phyloP scores from a whole-genome alignment of 2,329 filamentous ascomycete species.

The Fusarium keratoplasticum region DNA sequence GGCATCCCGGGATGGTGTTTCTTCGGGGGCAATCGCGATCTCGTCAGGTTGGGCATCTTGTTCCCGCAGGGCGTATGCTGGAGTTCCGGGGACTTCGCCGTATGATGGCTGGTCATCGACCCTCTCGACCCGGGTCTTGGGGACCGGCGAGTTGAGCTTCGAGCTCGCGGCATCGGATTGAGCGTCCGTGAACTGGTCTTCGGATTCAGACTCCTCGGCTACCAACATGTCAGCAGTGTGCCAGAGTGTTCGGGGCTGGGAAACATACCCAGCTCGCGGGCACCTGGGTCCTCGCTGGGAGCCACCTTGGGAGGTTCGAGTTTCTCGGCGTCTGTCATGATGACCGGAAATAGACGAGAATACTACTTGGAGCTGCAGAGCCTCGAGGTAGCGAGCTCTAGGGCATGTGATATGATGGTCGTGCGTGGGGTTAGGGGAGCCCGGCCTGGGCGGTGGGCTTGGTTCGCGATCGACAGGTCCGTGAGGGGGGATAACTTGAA shows the following conservation, averaged over 20 bases:
- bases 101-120: constrained; percentile 64
- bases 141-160: constrained; percentile 62
- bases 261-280: constrained; percentile 67
- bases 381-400: constrained; percentile 7
- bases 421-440: constrained; percentile 32
- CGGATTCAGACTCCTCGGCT: constrained; percentile 70
- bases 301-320: constrained; percentile 49
- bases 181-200: constrained; percentile 78
- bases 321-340: constrained; percentile 47
- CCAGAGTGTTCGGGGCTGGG: background rate
- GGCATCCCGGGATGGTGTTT: constrained; percentile 37
- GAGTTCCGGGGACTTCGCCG: constrained; percentile 71
- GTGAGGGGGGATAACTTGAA: constrained; percentile 10
- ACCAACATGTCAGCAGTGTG: constrained; percentile 39
- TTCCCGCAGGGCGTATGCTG: constrained; percentile 66
- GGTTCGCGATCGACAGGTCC: constrained; percentile 12
- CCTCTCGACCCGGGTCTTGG: constrained; percentile 69
- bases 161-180: constrained; percentile 63
- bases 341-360: constrained; percentile 5
- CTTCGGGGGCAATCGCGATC: constrained; percentile 60
- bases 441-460: constrained; percentile 22
- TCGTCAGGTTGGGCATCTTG: constrained; percentile 71
- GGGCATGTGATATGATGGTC: constrained; percentile 38
- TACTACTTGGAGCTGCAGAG: constrained; percentile 11
- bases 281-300: constrained; percentile 64